Evolutionary conservation across 2,329 filamentous ascomycete genomes (phyloP).

Genomic region (Verticillium isaacii): DNA sequence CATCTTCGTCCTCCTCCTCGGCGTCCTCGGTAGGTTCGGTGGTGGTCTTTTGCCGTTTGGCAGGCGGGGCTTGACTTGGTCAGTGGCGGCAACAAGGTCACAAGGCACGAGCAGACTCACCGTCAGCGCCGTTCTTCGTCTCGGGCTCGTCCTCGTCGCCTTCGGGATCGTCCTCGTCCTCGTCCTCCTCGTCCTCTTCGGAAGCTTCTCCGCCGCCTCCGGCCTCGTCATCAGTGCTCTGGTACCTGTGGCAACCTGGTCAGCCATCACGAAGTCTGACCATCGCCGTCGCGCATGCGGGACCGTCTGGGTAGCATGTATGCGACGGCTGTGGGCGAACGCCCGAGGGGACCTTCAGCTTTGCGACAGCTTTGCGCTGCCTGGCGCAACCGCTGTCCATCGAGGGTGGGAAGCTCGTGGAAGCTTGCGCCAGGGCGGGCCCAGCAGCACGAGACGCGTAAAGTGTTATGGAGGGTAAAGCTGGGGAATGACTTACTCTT

Average conservation of each 20-base stretch:
- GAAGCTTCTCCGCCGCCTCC: conserved; percentile 34
- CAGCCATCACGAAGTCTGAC: neutral
- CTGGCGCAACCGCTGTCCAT: neutral
- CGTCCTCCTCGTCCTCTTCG: conserved; percentile 30
- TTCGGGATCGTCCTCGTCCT: conserved; percentile 18
- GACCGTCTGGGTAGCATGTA: neutral
- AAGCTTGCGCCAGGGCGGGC: neutral
- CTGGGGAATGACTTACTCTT: conserved; percentile 39
- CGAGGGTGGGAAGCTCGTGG: neutral
- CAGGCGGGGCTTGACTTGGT: conserved; percentile 35
- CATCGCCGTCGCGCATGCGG: neutral
- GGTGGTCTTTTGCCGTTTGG: conserved; percentile 47
- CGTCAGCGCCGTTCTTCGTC: conserved; percentile 25
- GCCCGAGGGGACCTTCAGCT: neutral
- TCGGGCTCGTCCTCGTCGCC: conserved; percentile 7
- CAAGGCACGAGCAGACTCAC: conserved; percentile 19
- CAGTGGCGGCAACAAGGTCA: neutral
- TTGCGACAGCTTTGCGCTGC: neutral
- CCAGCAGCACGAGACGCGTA: neutral
- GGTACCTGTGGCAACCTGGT: conserved; percentile 21
- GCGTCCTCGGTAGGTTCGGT: conserved; percentile 27
- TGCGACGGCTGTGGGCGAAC: neutral
- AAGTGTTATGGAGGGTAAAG: neutral
- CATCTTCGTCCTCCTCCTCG: conserved; percentile 19
- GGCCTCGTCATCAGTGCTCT: conserved; percentile 33